Percentiles rank a stretch among this genome's conserved stretches.
Evolutionary conservation across 2,329 filamentous ascomycete species (phyloP).

Genomic region (Beauveria brongniartii): DNA sequence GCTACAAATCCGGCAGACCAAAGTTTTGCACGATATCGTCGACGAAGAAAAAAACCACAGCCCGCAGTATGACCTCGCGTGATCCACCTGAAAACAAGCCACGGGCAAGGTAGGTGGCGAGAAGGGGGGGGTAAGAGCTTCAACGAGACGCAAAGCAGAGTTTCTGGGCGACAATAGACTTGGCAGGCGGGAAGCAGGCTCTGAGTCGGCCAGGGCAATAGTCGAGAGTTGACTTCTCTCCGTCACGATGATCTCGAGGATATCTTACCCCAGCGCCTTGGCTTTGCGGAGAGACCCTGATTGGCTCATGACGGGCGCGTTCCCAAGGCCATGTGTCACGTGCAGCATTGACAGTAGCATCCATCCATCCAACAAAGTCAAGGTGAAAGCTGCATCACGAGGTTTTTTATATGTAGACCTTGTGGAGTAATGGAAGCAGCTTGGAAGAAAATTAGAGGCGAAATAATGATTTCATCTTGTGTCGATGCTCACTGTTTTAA

Average conservation of each 20-base stretch:
- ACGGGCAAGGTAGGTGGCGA: background rate
- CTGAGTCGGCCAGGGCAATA: background rate
- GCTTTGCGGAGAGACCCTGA: background rate
- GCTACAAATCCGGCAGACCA: background rate
- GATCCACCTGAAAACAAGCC: constrained; percentile 4
- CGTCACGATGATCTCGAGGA: background rate
- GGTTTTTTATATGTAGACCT: background rate
- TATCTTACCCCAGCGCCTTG: background rate
- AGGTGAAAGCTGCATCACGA: background rate
- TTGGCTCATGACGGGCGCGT: background rate
- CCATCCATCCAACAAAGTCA: background rate
- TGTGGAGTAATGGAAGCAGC: no score
- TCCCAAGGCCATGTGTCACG: background rate
- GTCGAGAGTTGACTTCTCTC: background rate
- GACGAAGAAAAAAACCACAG: background rate
- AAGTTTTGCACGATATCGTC: background rate
- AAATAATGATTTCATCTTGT: no score
- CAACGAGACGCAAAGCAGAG: background rate
- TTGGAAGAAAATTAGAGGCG: no score
- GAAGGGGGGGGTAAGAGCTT: background rate
- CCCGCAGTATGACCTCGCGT: background rate
- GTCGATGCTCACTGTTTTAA: no score
- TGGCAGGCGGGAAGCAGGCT: background rate
- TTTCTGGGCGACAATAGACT: background rate
- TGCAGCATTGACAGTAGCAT: background rate